Percentiles rank a stretch among this genome's conserved stretches.
Evolutionary conservation across 495 filamentous ascomycete genomes (phyloP).

Genomic region (Hypoxylon intermedium): DNA sequence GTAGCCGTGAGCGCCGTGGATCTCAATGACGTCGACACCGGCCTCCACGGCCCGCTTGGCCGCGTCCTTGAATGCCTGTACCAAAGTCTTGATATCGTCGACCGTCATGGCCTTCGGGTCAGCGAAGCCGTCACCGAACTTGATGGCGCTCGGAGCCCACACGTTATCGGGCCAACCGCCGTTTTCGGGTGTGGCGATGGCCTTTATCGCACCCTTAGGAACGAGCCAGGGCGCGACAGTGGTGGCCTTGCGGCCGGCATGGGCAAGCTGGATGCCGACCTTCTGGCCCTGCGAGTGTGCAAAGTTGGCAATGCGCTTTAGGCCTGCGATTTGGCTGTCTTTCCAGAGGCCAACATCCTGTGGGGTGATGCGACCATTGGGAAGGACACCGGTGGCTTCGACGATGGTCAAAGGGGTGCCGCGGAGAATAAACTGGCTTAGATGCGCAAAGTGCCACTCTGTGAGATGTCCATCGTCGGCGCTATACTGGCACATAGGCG

Average conservation of each 20-base stretch:
- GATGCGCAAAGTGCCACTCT: slow-evolving; percentile 71
- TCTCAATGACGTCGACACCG: slow-evolving; percentile 73
- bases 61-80: slow-evolving; percentile 65
- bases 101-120: slow-evolving; percentile 64
- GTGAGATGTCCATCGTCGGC: slow-evolving; percentile 72
- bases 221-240: slow-evolving; percentile 68
- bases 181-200: slow-evolving; percentile 57
- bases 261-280: slow-evolving; percentile 74
- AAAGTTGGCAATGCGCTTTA: slow-evolving; percentile 68
- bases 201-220: slow-evolving; percentile 21
- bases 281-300: slow-evolving; percentile 69
- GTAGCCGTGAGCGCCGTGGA: slow-evolving; percentile 70
- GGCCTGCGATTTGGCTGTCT: slow-evolving; percentile 68
- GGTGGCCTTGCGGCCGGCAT: slow-evolving; percentile 77
- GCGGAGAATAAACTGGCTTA: slow-evolving; percentile 68
- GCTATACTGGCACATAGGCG: slow-evolving; percentile 75
- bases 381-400: slow-evolving; percentile 71
- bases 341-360: slow-evolving; percentile 75
- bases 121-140: slow-evolving; percentile 54
- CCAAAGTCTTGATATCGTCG: slow-evolving; percentile 67
- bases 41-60: slow-evolving; percentile 68
- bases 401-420: slow-evolving; percentile 70
- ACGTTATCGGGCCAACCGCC: slow-evolving; percentile 75
- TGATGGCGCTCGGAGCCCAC: slow-evolving; percentile 54
- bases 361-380: slow-evolving; percentile 75